Percentiles rank a stretch among this genome's conserved stretches.
phyloP scores from a whole-genome alignment of 352 stramenopile species.

The Aphanomyces cochlioides region DNA sequence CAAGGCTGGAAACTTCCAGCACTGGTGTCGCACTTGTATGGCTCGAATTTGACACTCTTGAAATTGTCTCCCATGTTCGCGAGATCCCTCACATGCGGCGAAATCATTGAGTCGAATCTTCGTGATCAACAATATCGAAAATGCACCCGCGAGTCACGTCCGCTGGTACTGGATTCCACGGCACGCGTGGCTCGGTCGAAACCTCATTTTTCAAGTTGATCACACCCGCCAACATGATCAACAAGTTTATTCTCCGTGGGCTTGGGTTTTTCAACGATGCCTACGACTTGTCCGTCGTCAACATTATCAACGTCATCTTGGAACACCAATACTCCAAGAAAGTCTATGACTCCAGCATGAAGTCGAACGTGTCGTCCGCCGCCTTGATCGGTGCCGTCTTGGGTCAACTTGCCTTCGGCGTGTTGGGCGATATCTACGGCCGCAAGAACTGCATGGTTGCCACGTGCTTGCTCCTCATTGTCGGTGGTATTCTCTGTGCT shows the following conservation, averaged over 20 bases:
- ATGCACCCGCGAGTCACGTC: no score
- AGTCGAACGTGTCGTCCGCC: constrained; percentile 29
- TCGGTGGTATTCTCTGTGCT: constrained; percentile 32
- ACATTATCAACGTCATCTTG: constrained; percentile 73
- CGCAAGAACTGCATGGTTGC: constrained; percentile 34
- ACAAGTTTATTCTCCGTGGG: constrained; percentile 62
- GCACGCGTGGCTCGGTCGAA: no score
- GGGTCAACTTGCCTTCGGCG: constrained; percentile 29
- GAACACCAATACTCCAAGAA: constrained; percentile 52
- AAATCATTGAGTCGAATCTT: no score
- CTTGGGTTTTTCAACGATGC: constrained; percentile 76
- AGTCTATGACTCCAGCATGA: constrained; percentile 25
- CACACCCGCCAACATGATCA: constrained; percentile 33
- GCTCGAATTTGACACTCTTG: no score
- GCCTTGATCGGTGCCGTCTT: constrained; percentile 31
- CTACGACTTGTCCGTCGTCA: constrained; percentile 79
- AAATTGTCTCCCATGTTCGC: no score
- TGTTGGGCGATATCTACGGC: constrained; percentile 31
- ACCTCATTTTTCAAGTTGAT: neutral
- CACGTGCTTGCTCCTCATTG: constrained; percentile 31
- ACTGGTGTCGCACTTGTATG: no score
- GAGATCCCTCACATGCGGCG: no score
- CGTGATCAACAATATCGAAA: no score
- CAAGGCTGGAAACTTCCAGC: no score
- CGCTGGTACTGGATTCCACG: no score